Evolutionary conservation across 2,329 filamentous ascomycete genomes (phyloP).

Genomic region (Microascus cirrosus): DNA sequence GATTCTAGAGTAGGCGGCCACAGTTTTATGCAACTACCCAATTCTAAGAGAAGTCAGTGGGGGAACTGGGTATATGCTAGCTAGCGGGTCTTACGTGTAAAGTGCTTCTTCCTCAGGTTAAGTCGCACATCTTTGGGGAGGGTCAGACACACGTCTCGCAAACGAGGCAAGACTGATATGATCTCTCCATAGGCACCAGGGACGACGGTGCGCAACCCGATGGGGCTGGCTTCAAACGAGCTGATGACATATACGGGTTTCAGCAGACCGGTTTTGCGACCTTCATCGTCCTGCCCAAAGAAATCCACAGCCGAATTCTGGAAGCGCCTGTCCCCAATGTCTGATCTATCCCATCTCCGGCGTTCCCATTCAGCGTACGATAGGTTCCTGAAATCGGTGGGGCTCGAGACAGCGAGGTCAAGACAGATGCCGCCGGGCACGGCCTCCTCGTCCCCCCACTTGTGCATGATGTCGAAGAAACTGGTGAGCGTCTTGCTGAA

Average conservation of each 20-base stretch:
- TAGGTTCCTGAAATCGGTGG: conserved; percentile 11
- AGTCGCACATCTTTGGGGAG: conserved; percentile 8
- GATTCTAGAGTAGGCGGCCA: conserved; percentile 11
- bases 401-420: conserved; percentile 8
- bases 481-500: conserved; percentile 5
- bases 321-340: conserved; percentile 12
- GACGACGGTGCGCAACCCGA: conserved; percentile 10
- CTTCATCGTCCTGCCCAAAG: conserved; percentile 53
- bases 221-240: conserved; percentile 8
- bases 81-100: background rate
- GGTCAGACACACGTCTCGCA: conserved; percentile 8
- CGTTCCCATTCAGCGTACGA: conserved; percentile 10
- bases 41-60: background rate
- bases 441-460: conserved; percentile 9
- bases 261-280: conserved; percentile 40
- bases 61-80: background rate
- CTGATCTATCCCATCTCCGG: conserved; percentile 9
- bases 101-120: background rate
- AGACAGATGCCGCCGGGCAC: conserved; percentile 9
- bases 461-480: conserved; percentile 7
- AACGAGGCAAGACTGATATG: conserved; percentile 8
- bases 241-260: conserved; percentile 30
- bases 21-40: conserved; percentile 7
- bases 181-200: conserved; percentile 12
- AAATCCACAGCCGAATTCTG: conserved; percentile 51